A percentile compares a stretch with the other conserved stretches of the same genome.
These are phyloP conservation scores for Phaffia rhodozyma DNA, from an alignment of 1,284 basidiomycete species.

Conservation along the genomic window DNA sequence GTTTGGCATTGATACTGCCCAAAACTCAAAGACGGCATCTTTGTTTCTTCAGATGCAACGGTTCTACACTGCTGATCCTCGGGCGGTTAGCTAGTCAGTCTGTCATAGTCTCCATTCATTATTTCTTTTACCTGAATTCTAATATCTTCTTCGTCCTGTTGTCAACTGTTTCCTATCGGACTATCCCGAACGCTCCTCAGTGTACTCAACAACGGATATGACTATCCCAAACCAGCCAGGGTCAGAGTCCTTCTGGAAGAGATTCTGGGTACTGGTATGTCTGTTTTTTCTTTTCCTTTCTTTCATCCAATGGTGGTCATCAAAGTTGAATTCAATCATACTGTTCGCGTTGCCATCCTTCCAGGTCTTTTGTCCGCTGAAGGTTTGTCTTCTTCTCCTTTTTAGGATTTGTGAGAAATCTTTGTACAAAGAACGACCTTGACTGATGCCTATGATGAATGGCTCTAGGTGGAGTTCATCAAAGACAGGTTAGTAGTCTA, in stretches of 20 bases:
- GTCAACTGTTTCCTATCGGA: too few relatives aligned
- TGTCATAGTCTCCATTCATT: too few relatives aligned
- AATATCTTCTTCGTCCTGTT: not conserved
- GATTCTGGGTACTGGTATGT: conserved; percentile 11
- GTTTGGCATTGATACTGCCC: not conserved
- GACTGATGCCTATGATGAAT: not conserved
- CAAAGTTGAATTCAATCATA: not conserved
- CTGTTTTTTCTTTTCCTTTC: not conserved
- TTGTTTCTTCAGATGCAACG: conserved; percentile 1
- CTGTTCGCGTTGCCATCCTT: not conserved
- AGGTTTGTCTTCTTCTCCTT: not conserved
- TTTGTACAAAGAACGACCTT: too few relatives aligned
- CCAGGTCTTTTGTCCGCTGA: not conserved
- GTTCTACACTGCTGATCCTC: conserved; percentile 11
- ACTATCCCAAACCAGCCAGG: conserved; percentile 10
- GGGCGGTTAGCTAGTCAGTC: conserved; percentile 6
- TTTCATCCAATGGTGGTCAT: conserved; percentile 1
- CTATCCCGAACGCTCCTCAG: not conserved
- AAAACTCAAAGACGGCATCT: not conserved
- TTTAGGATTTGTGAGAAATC: too few relatives aligned
- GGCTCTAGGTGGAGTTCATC: conserved; percentile 10
- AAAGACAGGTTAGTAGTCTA: not conserved
- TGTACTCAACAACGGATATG: conserved; percentile 3
- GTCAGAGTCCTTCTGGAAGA: not conserved
- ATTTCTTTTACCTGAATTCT: not conserved